phyloP scores from a whole-genome alignment of 305 asterid species.

The Fraxinus platypoda region DNA sequence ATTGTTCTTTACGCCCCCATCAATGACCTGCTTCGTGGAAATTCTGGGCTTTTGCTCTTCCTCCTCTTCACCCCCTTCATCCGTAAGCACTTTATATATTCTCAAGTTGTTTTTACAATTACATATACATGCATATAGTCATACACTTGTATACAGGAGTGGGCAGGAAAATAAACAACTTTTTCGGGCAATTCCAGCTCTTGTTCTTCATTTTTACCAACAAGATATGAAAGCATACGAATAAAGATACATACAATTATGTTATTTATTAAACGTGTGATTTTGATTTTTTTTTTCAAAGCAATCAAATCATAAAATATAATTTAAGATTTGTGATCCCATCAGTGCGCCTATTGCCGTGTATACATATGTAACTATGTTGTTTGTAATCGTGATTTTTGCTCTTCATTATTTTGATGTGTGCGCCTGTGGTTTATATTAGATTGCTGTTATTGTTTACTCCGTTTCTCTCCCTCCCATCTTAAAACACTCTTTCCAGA shows the following conservation, averaged over 20 bases:
- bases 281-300: neutral
- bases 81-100: conserved; percentile 40
- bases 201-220: neutral
- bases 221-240: neutral
- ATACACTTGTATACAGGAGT: no score
- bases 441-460: neutral
- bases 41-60: conserved; percentile 64
- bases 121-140: neutral
- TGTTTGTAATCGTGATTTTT: neutral
- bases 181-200: neutral
- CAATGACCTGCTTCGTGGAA: conserved; percentile 75
- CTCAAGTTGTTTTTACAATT: neutral
- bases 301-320: neutral
- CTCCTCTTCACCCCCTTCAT: conserved; percentile 71
- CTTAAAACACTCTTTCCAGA: neutral
- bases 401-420: neutral
- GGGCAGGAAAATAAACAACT: neutral
- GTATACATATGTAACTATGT: neutral
- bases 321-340: neutral
- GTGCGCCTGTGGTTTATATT: neutral
- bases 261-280: neutral
- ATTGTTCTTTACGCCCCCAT: conserved; percentile 75
- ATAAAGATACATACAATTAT: neutral
- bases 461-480: neutral
- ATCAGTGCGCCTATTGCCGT: neutral